phyloP scores from a whole-genome alignment of 1,284 basidiomycete species.

The Leccinum solheimii region DNA sequence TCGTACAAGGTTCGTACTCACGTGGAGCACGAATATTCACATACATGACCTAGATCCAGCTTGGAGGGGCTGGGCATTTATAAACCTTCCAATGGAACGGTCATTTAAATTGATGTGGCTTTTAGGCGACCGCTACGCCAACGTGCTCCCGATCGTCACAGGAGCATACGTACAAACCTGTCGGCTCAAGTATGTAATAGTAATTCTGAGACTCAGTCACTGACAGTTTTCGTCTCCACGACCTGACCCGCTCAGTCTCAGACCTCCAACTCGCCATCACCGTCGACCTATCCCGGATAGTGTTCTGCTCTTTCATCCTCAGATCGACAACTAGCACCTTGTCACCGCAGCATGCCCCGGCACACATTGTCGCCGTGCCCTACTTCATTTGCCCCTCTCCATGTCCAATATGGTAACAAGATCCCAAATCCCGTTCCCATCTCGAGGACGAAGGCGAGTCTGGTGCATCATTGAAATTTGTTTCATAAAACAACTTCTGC shows the following conservation, averaged over 20 bases:
- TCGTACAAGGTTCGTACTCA: slow-evolving; percentile 6
- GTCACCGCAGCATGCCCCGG: not conserved
- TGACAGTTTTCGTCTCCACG: not conserved
- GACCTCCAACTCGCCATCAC: slow-evolving; percentile 8
- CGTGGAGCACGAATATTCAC: not conserved
- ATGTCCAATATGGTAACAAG: slow-evolving; percentile 6
- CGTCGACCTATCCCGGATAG: not conserved
- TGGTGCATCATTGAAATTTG: slow-evolving; percentile 20
- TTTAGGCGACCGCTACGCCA: slow-evolving; percentile 27
- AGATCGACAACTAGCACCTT: slow-evolving; percentile 14
- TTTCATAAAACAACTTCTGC: slow-evolving; percentile 8
- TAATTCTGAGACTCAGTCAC: not conserved
- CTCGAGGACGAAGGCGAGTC: slow-evolving; percentile 9
- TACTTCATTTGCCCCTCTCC: slow-evolving; percentile 19
- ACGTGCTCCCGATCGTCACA: slow-evolving; percentile 31
- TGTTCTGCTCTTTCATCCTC: slow-evolving; percentile 25
- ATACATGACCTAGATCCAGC: slow-evolving; percentile 19
- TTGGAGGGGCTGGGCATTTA: slow-evolving; percentile 6
- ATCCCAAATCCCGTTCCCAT: slow-evolving; percentile 2
- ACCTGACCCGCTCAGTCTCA: slow-evolving; percentile 3
- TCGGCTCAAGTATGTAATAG: slow-evolving; percentile 25
- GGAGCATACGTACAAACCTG: slow-evolving; percentile 26
- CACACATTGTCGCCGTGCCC: slow-evolving; percentile 8
- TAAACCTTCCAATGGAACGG: slow-evolving; percentile 13
- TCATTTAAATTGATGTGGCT: slow-evolving; percentile 12